Evolutionary conservation across 2,329 filamentous ascomycete species (phyloP), one percentile per base, ranked within the genome.

Genomic region (Penicillium paneum): DNA sequence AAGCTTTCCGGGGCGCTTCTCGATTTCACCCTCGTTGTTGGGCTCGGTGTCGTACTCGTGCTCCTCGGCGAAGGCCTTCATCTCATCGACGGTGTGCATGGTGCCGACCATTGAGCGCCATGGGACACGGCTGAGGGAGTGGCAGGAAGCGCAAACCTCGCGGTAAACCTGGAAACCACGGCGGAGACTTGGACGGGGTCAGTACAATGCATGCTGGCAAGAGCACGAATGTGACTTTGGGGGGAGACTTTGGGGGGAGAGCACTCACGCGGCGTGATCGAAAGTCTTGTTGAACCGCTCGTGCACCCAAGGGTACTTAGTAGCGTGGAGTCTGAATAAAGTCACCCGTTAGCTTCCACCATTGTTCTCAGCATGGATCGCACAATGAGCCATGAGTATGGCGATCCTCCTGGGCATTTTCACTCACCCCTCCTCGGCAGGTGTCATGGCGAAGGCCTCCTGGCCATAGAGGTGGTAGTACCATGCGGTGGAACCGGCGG

Each of bases 161-260:
- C 88, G 91, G 84, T 99, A 99, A 74, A 99, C 94, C 81, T 96
- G 92, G 86, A 97, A 99, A 79, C 94, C 94, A 81, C 94, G 92
- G 77, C 94, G 94, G 65, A 99, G 91, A 70, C 92, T 96, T 36
- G 26, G 28, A 39, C n/a, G 12, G 32, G n/a, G 34, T 54, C 38
- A 54, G 46, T 50, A 43, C 10, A 24, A 17, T 24, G 41, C 19
- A 21, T 43, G 26, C 24, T 10, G 26, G 46, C 24, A 34, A 31
- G n/a, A 39, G 39, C 32, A 54, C 44, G 39, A 44, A 50, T 50
- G 10, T 39, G 24, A 44, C 51, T 56, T 60, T 47, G 43, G 45
- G 48, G 46, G 41, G 24, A 43, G 26, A 53, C 51, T 56, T 60
- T 47, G 43, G 45, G 48, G 46, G 41, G 24, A 43, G 26, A 53